phyloP scores from a whole-genome alignment of 2,329 filamentous ascomycete species.

The Diaporthe helianthi region DNA sequence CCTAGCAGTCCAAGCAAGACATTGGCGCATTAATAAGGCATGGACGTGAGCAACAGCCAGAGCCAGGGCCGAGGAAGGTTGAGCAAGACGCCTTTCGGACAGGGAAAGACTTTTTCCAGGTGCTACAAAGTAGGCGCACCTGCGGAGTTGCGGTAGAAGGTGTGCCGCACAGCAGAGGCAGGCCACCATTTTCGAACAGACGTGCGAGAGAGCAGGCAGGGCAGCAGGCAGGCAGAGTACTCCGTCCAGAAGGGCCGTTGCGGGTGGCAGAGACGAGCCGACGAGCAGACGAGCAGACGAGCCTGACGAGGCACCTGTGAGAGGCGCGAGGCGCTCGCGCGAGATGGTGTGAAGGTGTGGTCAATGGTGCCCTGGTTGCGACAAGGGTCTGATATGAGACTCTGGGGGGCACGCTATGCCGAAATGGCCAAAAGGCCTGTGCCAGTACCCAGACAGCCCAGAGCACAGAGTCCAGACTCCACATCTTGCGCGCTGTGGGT shows the following conservation, averaged over 20 bases:
- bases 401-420: constrained; percentile 30
- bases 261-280: constrained; percentile 1
- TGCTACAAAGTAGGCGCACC: not conserved
- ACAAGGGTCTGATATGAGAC: constrained; percentile 28
- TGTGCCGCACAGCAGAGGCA: not conserved
- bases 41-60: not conserved
- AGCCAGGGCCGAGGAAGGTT: not conserved
- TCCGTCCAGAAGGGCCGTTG: not conserved
- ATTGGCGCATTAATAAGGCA: not conserved
- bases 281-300: not conserved
- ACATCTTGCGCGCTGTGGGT: constrained; percentile 20
- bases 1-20: not conserved
- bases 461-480: constrained; percentile 4
- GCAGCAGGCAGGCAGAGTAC: not conserved
- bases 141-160: constrained; percentile 14
- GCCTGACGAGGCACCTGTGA: not conserved
- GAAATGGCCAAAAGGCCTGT: constrained; percentile 19
- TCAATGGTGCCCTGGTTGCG: constrained; percentile 31
- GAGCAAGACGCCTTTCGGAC: not conserved
- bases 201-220: not conserved
- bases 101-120: not conserved
- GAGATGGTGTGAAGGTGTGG: constrained; percentile 22
- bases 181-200: not conserved
- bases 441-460: constrained; percentile 8
- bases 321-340: not conserved